Evolutionary conservation across 495 filamentous ascomycete species (phyloP), one percentile per base, ranked within the genome.

Genomic region (Glonium stellatum): DNA sequence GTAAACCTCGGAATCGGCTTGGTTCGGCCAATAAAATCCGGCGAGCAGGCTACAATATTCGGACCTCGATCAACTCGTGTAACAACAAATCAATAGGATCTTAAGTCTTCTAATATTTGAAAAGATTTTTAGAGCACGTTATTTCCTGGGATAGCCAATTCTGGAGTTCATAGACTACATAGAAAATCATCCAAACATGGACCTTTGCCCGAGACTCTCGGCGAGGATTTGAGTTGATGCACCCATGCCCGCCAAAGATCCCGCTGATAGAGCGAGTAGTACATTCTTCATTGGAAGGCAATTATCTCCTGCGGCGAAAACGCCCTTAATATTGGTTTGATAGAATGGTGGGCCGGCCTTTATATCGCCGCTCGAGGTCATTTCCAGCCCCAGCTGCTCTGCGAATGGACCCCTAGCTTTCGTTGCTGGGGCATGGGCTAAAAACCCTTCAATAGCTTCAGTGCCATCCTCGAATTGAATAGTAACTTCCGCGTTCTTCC

Each of bases 281-380:
- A 55, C 54, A 13, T 52, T 60, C 27, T 60, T 59, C 44, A 55
- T 49, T 11, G 62, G 62, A 12, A n/a, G 27, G 36, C 31, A 44
- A 12, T 57, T 31, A 36, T 68, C 65, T 3, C 65, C 65, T 12
- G 62, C 65, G 4, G 65, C 62, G 54, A 62, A 65, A 12, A 65
- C 65, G 12, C 65, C 65, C 9, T 46, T 18, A 5, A 61, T 31
- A 50, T 36, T 68, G 8, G 65, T 65, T 46, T 61, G 36, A 22
- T 58, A 25, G 49, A 65, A 62, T 9, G 62, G 62, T 3, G 60
- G 52, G 0, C 41, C 50, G 11, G 42, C 64, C 10, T 53, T 39
- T 0, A 66, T 46, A n/a, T 55, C 57, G 10, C 50, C 44, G 5
- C 25, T 58, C 6, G 44, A 44, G 10, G 55, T 25, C 5, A 37